Percentiles rank a stretch among this genome's conserved stretches.
phyloP scores from a whole-genome alignment of 345 rosid species.

The Trapa bicornis region DNA sequence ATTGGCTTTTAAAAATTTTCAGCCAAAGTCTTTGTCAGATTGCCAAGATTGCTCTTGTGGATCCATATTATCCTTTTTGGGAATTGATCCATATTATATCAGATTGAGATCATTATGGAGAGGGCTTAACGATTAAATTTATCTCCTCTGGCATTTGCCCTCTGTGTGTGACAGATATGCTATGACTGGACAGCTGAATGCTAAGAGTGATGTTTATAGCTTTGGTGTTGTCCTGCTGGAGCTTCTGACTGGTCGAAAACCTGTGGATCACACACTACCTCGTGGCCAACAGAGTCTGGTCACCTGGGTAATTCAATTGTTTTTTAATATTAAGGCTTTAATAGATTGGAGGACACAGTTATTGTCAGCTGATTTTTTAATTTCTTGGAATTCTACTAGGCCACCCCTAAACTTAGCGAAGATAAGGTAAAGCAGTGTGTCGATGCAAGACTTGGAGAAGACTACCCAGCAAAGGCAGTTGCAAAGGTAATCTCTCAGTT shows the following conservation, averaged over 20 bases:
- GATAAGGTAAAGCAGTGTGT: slow-evolving; percentile 90
- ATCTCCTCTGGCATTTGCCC: not conserved
- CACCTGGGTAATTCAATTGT: slow-evolving; percentile 40
- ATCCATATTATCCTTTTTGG: not conserved
- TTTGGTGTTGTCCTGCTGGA: slow-evolving; percentile 73
- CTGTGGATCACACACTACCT: slow-evolving; percentile 90
- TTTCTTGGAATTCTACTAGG: slow-evolving; percentile 24
- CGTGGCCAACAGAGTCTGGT: slow-evolving; percentile 76
- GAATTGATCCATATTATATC: not conserved
- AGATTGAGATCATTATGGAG: not conserved
- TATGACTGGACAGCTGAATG: slow-evolving; percentile 90
- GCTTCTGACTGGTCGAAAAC: slow-evolving; percentile 90
- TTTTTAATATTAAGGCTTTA: not conserved
- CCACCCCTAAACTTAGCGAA: slow-evolving; percentile 86
- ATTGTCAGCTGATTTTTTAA: not conserved
- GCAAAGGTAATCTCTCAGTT: slow-evolving; percentile 54
- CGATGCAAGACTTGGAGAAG: slow-evolving; percentile 83
- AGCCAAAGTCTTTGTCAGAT: not conserved
- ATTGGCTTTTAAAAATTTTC: too few species aligned
- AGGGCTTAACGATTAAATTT: not conserved
- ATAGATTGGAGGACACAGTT: not conserved
- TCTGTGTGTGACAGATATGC: slow-evolving; percentile 52
- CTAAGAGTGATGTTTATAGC: slow-evolving; percentile 58
- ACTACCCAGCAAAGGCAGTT: slow-evolving; percentile 86
- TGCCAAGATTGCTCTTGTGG: too few species aligned